A percentile compares a stretch with the other conserved stretches of the same genome.
These are phyloP conservation scores for Podospora sp. DNA, from an alignment of 495 filamentous ascomycete genomes.

Conservation along the genomic window DNA sequence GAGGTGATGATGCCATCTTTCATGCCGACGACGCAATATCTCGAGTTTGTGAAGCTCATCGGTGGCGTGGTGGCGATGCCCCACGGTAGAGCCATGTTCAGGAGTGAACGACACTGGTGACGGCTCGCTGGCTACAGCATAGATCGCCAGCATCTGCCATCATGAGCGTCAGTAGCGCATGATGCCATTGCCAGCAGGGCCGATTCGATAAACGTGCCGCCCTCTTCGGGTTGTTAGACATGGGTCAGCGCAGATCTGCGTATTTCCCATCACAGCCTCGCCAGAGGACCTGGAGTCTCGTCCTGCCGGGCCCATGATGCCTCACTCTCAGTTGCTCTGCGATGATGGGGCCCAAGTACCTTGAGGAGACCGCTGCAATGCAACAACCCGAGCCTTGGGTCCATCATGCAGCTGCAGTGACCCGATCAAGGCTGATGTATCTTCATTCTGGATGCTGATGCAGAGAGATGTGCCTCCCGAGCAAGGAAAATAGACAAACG, in stretches of 20 bases:
- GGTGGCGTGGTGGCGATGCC: background rate
- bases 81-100: constrained; percentile 5
- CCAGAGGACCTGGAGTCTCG: background rate
- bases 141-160: constrained; percentile 11
- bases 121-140: constrained; percentile 1
- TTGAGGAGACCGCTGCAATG: too few relatives aligned
- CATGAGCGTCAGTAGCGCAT: background rate
- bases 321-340: too few relatives aligned
- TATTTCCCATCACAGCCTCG: background rate
- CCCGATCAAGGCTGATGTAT: too few relatives aligned
- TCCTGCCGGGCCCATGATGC: background rate
- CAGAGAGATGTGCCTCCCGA: too few relatives aligned
- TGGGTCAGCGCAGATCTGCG: background rate
- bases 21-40: background rate
- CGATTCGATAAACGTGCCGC: constrained; percentile 18
- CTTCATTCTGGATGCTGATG: too few relatives aligned
- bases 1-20: constrained; percentile 27
- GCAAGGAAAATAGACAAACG: too few relatives aligned
- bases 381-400: too few relatives aligned
- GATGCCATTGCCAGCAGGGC: constrained; percentile 16
- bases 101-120: background rate
- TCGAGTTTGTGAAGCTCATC: background rate
- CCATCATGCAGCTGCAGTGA: too few relatives aligned
- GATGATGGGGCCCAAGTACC: too few relatives aligned
- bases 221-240: background rate